Conservation (phyloP, 306 rosid genomes). For the Abrus pulchellus region DNA sequence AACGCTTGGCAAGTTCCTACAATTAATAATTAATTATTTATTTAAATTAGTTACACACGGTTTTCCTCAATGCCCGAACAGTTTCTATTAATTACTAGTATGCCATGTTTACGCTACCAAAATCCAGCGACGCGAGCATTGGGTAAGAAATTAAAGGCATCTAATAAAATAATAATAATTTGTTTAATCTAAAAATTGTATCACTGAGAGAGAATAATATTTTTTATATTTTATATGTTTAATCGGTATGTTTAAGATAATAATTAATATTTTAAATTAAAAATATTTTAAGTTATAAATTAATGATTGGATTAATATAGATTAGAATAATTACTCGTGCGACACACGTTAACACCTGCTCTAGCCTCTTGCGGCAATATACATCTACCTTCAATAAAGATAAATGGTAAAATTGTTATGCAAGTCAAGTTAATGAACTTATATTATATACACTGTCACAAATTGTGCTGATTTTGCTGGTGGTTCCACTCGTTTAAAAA, state of each 20-base stretch:
- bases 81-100: not conserved
- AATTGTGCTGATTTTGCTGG: too few relatives aligned
- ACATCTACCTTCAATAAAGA: not conserved
- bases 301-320: not conserved
- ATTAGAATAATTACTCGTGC: constrained; percentile 15
- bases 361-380: not conserved
- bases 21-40: not conserved
- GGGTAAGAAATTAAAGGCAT: too few relatives aligned
- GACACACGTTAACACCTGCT: constrained; percentile 3
- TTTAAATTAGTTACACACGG: not conserved
- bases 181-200: too few relatives aligned
- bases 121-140: too few relatives aligned
- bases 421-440: not conserved
- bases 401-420: not conserved
- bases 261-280: too few relatives aligned
- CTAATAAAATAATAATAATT: too few relatives aligned
- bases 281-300: not conserved
- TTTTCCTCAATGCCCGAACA: constrained; percentile 1
- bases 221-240: too few relatives aligned
- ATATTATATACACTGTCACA: too few relatives aligned
- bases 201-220: too few relatives aligned
- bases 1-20: too few relatives aligned
- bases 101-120: not conserved
- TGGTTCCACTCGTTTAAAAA: too few relatives aligned
- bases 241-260: not conserved